Evolutionary conservation across 805 yeast genomes (phyloP).

Genomic region (Hanseniaspora hatyaiensis): DNA sequence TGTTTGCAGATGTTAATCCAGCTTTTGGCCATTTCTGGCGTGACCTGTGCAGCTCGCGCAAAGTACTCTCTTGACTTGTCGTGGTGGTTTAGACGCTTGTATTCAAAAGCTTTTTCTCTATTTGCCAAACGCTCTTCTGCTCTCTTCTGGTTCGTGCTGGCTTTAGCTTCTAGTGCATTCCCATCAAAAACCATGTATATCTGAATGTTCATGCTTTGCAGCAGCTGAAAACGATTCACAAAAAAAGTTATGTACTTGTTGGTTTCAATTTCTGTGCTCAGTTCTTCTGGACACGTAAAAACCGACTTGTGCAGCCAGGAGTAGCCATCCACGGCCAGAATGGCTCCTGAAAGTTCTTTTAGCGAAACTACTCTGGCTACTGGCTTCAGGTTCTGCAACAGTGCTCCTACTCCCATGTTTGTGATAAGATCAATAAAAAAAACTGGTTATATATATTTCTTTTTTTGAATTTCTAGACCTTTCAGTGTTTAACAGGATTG

Average conservation of each 20-base stretch:
- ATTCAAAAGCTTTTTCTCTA: constrained; percentile 41
- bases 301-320: constrained; percentile 93
- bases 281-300: constrained; percentile 69
- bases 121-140: constrained; percentile 46
- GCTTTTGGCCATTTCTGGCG: constrained; percentile 83
- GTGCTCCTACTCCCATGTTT: constrained; percentile 74
- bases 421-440: too few relatives aligned
- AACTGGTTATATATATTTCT: too few relatives aligned
- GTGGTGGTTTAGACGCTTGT: constrained; percentile 42
- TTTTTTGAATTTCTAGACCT: too few relatives aligned
- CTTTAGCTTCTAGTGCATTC: constrained; percentile 68
- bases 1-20: constrained; percentile 59
- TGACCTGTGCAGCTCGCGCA: constrained; percentile 71
- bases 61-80: constrained; percentile 54
- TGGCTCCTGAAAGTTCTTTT: constrained; percentile 54
- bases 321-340: constrained; percentile 86
- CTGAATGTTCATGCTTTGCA: constrained; percentile 44
- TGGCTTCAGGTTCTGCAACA: constrained; percentile 65
- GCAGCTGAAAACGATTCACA: background rate
- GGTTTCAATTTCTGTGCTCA: constrained; percentile 62
- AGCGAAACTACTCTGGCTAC: constrained; percentile 53
- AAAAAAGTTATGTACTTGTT: constrained; percentile 60
- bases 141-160: constrained; percentile 59
- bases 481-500: too few relatives aligned
- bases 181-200: constrained; percentile 94